phyloP scores from a whole-genome alignment of 164 flowering plant genomes.

The Chimonanthus praecox region DNA sequence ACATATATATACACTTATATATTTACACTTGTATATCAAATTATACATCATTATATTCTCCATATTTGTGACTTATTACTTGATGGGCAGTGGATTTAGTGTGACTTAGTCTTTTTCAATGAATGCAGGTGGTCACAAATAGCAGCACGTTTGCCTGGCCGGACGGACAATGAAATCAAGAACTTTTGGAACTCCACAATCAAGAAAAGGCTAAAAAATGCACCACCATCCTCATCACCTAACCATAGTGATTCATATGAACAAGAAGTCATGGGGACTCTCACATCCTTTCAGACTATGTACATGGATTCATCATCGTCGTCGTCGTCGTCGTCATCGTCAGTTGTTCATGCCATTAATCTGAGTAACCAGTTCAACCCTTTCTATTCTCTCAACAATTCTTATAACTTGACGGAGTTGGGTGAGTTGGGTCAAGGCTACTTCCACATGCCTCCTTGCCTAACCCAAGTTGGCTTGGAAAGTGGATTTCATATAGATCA shows the following conservation, averaged over 20 bases:
- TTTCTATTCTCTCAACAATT: slow-evolving; percentile 11
- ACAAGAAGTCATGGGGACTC: slow-evolving; percentile 19
- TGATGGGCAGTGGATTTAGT: background rate
- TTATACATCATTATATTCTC: no score
- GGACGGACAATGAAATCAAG: slow-evolving; percentile 83
- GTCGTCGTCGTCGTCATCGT: slow-evolving; percentile 22
- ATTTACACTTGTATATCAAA: background rate
- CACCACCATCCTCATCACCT: slow-evolving; percentile 35
- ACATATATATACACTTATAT: no score
- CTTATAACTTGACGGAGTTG: slow-evolving; percentile 14
- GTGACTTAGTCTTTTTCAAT: background rate
- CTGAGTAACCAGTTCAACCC: slow-evolving; percentile 28
- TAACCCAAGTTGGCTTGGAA: slow-evolving; percentile 21
- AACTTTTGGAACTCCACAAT: slow-evolving; percentile 81
- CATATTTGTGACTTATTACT: background rate
- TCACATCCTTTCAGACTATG: slow-evolving; percentile 23
- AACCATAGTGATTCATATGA: slow-evolving; percentile 48
- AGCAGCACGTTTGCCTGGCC: slow-evolving; percentile 75
- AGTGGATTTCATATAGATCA: slow-evolving; percentile 31
- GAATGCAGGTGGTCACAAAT: slow-evolving; percentile 76
- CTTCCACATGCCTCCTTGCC: slow-evolving; percentile 23
- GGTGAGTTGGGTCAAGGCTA: slow-evolving; percentile 10
- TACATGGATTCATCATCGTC: slow-evolving; percentile 35
- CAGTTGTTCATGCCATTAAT: slow-evolving; percentile 21
- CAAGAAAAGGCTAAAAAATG: slow-evolving; percentile 55